Base-by-base conservation (phyloP, 129 eudicot genomes). In the Deinandra increscens region DNA sequence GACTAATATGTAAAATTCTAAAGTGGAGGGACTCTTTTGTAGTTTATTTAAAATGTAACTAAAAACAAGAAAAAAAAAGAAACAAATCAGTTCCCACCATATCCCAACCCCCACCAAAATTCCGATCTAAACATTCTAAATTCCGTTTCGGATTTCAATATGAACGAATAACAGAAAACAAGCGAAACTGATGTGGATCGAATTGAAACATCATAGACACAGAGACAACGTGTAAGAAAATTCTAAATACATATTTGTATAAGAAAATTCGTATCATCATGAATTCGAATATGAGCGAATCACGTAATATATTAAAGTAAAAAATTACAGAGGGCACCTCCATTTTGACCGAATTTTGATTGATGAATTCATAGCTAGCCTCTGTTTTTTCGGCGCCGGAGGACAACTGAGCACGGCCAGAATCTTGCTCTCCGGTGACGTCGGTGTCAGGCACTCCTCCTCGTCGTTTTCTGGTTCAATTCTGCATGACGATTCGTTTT, bases 351-450 rank as follows among this genome's bases (percentile, higher is more conserved):
- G 76, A 54, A 20, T 9, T 70, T 12, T 59, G 72, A 1, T 67
- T n/a, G 33, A 65, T 31, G 12, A 76, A 74, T 37, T 77, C 72
- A 43, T 39, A 70, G 14, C 55, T 72, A 6, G 64, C 18, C 78
- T 68, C 55, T 70, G 80, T 74, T 81, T 88, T 42, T 60, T 81
- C 6, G 96, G 91, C 23, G 96, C 74, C 26, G 91, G 96, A 23
- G 96, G 96, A 56, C 89, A 86, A 70, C 15, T 81, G 23, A 80
- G 66, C 12, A 75, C 59, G 11, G 37, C 50, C 7, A 91, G 96
- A 71, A 88, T 88, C 68, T 54, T 76, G 62, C 79, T 63, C 38
- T 69, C 60, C 12, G 85, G 79, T 0, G 92, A 86, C 14, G 68
- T 86, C 1, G 96, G 96, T 5, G 96, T 89, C 53, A 18, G 63